Conservation (phyloP, 176 grass and related monocot species). For the Oryza glaberrima region DNA sequence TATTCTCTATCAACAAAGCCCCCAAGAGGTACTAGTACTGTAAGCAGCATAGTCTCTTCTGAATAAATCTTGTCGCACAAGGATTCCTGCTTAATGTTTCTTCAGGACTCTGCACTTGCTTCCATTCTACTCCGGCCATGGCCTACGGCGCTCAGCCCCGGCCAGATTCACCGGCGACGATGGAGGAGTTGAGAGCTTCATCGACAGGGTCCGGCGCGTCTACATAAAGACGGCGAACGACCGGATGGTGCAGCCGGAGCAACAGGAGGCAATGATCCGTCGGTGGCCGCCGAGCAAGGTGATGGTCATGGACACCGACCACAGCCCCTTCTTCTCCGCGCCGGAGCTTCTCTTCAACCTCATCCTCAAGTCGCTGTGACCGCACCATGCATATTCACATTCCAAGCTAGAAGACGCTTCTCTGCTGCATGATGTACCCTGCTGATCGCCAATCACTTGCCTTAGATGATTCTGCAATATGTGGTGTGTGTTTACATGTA, state of each 20-base stretch:
- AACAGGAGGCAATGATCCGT: constrained; percentile 64
- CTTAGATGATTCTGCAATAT: neutral
- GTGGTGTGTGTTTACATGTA: neutral
- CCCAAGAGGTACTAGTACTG: constrained; percentile 37
- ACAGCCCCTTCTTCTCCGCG: constrained; percentile 64
- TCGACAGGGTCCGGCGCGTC: constrained; percentile 14
- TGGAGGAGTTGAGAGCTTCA: neutral
- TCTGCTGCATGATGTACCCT: neutral
- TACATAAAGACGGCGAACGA: constrained; percentile 55
- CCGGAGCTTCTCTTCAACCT: constrained; percentile 30
- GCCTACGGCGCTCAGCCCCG: constrained; percentile 1
- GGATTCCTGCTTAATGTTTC: neutral
- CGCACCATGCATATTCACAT: neutral
- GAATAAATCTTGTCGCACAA: neutral
- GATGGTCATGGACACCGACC: constrained; percentile 48
- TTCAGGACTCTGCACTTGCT: constrained; percentile 50
- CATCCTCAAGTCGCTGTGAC: constrained; percentile 34
- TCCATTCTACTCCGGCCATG: constrained; percentile 56
- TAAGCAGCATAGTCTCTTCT: neutral
- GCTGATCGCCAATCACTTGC: neutral
- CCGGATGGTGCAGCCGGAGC: constrained; percentile 37
- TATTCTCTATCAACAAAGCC: constrained; percentile 43
- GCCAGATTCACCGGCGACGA: constrained; percentile 3
- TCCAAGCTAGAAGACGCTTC: neutral
- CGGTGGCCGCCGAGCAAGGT: constrained; percentile 50